Conservation (phyloP, 2,329 filamentous ascomycete genomes). For the Epichloe elymi region DNA sequence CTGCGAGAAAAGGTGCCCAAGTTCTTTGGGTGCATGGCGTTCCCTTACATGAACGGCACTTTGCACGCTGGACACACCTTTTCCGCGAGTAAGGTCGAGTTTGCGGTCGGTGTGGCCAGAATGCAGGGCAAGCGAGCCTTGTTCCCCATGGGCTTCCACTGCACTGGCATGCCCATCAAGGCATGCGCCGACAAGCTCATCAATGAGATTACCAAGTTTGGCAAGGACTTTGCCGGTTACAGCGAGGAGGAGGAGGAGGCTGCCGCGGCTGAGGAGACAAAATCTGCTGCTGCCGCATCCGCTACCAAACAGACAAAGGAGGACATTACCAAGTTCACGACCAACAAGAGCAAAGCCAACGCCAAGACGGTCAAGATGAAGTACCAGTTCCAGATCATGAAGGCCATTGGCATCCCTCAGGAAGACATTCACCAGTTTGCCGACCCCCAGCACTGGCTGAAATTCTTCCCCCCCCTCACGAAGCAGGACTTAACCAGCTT, state of each 20-base stretch:
- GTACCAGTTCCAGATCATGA: conserved; percentile 93
- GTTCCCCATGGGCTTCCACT: conserved; percentile 87
- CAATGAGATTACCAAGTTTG: conserved; percentile 80
- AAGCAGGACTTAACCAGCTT: conserved; percentile 70
- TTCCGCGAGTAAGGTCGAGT: conserved; percentile 86
- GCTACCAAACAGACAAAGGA: conserved; percentile 57
- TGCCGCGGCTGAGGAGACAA: conserved; percentile 32
- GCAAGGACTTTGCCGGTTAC: conserved; percentile 71
- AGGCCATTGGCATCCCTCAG: conserved; percentile 72
- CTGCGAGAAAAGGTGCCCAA: conserved; percentile 75
- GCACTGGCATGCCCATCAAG: conserved; percentile 95
- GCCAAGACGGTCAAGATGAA: conserved; percentile 87
- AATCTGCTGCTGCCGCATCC: conserved; percentile 19
- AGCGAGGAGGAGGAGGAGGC: conserved; percentile 39
- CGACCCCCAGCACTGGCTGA: conserved; percentile 79
- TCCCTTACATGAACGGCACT: conserved; percentile 69
- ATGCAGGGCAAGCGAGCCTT: conserved; percentile 83
- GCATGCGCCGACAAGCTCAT: conserved; percentile 91
- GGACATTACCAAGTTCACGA: conserved; percentile 81
- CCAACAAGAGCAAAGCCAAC: conserved; percentile 84
- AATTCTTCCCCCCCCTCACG: conserved; percentile 57
- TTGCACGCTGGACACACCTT: conserved; percentile 89
- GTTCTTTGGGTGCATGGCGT: conserved; percentile 57
- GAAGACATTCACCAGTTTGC: conserved; percentile 90
- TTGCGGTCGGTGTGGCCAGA: conserved; percentile 70